Evolutionary conservation across 1,284 basidiomycete genomes (phyloP), one percentile per base, ranked within the genome.

Genomic region (Spongispora temasekensis): DNA sequence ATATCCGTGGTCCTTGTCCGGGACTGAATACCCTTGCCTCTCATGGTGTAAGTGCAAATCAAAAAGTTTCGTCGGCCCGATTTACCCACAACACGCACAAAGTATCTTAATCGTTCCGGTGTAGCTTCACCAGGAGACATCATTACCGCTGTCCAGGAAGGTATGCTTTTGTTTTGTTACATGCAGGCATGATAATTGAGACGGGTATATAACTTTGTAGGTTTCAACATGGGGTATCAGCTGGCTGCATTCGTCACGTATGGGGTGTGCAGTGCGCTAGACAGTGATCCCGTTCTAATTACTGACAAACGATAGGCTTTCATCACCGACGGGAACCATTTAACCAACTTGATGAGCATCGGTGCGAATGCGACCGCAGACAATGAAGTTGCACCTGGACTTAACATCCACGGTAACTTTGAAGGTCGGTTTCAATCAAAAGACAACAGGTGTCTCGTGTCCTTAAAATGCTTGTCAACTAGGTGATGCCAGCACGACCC

Each of bases 21-120:
- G 85, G 76, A 13, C 68, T 82, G 32, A 83, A 82, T 60, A 69
- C 79, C 1, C 69, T 81, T 21, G 79, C 79, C 19, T 81, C 80
- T 66, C 78, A 80, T 37, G 77, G 79, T 27, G 69, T 71, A 21
- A 62, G 68, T 61, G 27, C n/a, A n/a, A n/a, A 19, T 28, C 15
- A 1, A 10, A 19, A 5, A 21, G 30, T 10, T 53, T 10, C 0
- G 12, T 27, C 30, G 50, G 5, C 8, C 1, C 2, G 27, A n/a
- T 50, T 56, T 48, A 21, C 27, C 5, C 30, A 48, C 17, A 10
- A n/a, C n/a, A n/a, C n/a, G n/a, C n/a, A n/a, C 2, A 40, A 40
- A 70, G 71, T 73, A 73, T 35, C n/a, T 72, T 5, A 54, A 58
- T 7, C 70, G 28, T 21, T 63, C 5, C 12, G 71, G 71, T 1